These are phyloP conservation scores for Ephemerocybe angulata DNA, from an alignment of 768 basidiomycete genomes.

Conservation along the genomic window DNA sequence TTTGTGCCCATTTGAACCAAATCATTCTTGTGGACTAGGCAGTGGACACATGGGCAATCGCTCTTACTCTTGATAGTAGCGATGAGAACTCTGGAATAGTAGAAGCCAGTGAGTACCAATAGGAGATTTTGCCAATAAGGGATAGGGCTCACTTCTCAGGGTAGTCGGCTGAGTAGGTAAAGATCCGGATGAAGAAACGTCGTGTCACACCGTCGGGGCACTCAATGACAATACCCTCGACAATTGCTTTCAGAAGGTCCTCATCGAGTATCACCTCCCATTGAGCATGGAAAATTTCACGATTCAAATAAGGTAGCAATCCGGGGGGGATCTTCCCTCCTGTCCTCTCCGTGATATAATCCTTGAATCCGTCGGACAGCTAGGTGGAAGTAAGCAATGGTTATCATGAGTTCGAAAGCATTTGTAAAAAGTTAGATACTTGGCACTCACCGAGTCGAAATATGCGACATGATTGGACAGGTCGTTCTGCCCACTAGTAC, in stretches of 20 bases:
- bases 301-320: neutral
- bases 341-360: neutral
- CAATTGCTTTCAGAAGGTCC: neutral
- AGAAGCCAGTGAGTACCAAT: neutral
- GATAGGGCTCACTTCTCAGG: neutral
- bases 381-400: neutral
- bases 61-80: neutral
- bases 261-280: neutral
- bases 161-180: neutral
- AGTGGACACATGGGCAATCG: neutral
- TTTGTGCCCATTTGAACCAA: neutral
- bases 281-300: neutral
- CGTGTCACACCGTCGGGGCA: neutral
- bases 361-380: neutral
- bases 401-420: neutral
- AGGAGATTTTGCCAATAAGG: neutral
- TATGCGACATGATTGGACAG: neutral
- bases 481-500: neutral
- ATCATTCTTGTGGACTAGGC: neutral
- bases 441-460: neutral
- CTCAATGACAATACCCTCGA: neutral
- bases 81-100: neutral
- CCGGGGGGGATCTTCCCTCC: neutral
- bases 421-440: too few relatives aligned
- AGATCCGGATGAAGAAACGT: neutral